Evolutionary conservation across 2,329 filamentous ascomycete genomes (phyloP), one percentile per base, ranked within the genome.

Genomic region (Fusarium robinianum): DNA sequence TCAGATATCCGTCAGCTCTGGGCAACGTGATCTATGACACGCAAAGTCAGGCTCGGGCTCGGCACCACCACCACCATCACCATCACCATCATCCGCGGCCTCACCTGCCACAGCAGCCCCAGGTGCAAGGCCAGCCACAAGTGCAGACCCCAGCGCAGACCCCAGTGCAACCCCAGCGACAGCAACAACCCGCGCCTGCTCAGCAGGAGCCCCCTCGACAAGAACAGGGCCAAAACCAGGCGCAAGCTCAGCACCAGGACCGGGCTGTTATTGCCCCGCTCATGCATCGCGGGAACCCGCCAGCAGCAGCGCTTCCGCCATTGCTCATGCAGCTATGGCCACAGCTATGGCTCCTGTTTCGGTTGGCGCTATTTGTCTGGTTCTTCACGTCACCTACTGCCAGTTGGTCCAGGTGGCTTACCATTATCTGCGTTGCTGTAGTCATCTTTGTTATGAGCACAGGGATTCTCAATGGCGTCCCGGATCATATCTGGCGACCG

Each of bases 331-430:
- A 64, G 11, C 40, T 80, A n/a, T 79, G 77, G 71, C 80, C 80
- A n/a, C 76, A 84, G 38, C 61, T 85, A 18, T 85, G 81, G 82
- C 71, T 85, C 37, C 54, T 84, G 1, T 67, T 81, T 23, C 75
- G 82, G 6, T 65, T 86, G 7, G 69, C 73, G 8, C 65, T 80
- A 5, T 83, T 85, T 60, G 74, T 85, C 9, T 85, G 80, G 79
- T 81, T 83, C 66, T 84, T 85, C 49, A 84, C 81, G 1, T 75
- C 75, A 8, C 75, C 78, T 0, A 72, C 75, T 30, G 71, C 75
- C 3, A 83, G 75, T 57, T 84, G 80, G 80, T 74, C 74, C 7
- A 75, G 81, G 33, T 83, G 77, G 76, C 57, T 80, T 6, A 75
- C 76, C 14, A 74, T 85, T 15, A 68, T 79, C 27, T 67, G 71